A percentile compares a stretch with the other conserved stretches of the same genome.
phyloP scores from a whole-genome alignment of 352 stramenopile genomes.

The Phytophthora europaea region DNA sequence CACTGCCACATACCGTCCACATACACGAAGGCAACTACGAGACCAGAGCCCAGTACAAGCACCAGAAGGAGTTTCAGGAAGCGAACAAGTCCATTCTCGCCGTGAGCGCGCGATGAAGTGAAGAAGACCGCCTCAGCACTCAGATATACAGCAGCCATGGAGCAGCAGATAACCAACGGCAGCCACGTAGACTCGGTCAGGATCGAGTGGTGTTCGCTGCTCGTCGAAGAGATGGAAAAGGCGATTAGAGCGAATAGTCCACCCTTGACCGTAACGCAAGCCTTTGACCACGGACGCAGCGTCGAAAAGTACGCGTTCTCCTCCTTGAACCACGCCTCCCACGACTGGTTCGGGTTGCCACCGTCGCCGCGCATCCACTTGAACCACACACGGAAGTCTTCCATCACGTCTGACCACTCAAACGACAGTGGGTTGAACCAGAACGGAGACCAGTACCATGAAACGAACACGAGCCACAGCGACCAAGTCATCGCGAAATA shows the following conservation, averaged over 20 bases:
- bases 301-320: slow-evolving; percentile 95
- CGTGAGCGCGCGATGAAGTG: slow-evolving; percentile 55
- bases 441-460: slow-evolving; percentile 95
- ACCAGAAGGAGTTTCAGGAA: slow-evolving; percentile 83
- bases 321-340: slow-evolving; percentile 97
- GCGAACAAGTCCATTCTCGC: slow-evolving; percentile 71
- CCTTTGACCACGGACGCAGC: slow-evolving; percentile 91
- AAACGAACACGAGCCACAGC: slow-evolving; percentile 94
- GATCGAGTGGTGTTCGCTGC: slow-evolving; percentile 76
- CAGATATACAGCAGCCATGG: slow-evolving; percentile 70
- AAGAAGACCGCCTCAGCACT: slow-evolving; percentile 73
- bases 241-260: slow-evolving; percentile 91
- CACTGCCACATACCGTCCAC: slow-evolving; percentile 92
- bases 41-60: slow-evolving; percentile 72
- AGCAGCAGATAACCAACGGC: slow-evolving; percentile 63
- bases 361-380: slow-evolving; percentile 95
- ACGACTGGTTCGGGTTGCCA: slow-evolving; percentile 94
- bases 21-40: slow-evolving; percentile 77
- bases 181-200: slow-evolving; percentile 64
- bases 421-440: slow-evolving; percentile 99
- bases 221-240: slow-evolving; percentile 85
- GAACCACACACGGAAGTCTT: slow-evolving; percentile 93
- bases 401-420: slow-evolving; percentile 95
- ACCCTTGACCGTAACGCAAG: slow-evolving; percentile 92
- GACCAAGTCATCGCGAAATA: slow-evolving; percentile 99